Percentiles rank a stretch among this genome's conserved stretches.
Evolutionary conservation across 768 basidiomycete species (phyloP).

Genomic region (Leucocoprinus leucothites): DNA sequence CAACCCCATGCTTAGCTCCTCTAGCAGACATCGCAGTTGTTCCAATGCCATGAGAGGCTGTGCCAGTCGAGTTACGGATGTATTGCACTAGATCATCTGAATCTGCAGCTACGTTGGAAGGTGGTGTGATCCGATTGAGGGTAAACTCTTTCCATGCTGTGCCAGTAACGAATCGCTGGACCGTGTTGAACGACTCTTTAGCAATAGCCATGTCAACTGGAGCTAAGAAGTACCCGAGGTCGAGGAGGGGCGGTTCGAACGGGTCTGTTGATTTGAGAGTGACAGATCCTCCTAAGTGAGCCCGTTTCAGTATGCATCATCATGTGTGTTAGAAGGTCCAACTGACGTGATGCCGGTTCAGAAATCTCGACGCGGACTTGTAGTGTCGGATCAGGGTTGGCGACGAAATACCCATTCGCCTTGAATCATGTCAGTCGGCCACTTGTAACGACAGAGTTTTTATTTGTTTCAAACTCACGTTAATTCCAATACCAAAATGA

Average conservation of each 20-base stretch:
- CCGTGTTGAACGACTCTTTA: constrained; percentile 12
- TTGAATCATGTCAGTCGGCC: background rate
- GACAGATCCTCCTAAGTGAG: constrained; percentile 11
- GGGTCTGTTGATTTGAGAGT: constrained; percentile 14
- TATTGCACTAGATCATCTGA: constrained; percentile 14
- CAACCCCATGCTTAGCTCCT: constrained; percentile 21
- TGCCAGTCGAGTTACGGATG: constrained; percentile 8
- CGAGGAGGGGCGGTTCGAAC: constrained; percentile 12
- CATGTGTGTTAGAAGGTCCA: background rate
- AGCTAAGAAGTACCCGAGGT: constrained; percentile 11
- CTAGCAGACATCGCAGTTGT: constrained; percentile 21
- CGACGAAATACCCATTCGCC: constrained; percentile 6
- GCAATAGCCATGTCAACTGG: constrained; percentile 14
- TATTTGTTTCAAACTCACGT: background rate
- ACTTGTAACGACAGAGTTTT: too few species aligned
- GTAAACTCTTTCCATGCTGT: constrained; percentile 15
- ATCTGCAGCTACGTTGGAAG: constrained; percentile 10
- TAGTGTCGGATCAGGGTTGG: background rate
- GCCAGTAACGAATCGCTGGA: constrained; percentile 11
- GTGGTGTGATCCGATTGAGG: constrained; percentile 9
- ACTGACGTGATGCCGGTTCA: constrained; percentile 3
- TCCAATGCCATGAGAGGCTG: constrained; percentile 20
- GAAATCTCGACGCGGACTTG: background rate
- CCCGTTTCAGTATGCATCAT: background rate
- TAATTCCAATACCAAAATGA: constrained; percentile 10